Evolutionary conservation across 2,329 filamentous ascomycete genomes (phyloP), one percentile per base, ranked within the genome.

Genomic region (Cladosporium sp.): DNA sequence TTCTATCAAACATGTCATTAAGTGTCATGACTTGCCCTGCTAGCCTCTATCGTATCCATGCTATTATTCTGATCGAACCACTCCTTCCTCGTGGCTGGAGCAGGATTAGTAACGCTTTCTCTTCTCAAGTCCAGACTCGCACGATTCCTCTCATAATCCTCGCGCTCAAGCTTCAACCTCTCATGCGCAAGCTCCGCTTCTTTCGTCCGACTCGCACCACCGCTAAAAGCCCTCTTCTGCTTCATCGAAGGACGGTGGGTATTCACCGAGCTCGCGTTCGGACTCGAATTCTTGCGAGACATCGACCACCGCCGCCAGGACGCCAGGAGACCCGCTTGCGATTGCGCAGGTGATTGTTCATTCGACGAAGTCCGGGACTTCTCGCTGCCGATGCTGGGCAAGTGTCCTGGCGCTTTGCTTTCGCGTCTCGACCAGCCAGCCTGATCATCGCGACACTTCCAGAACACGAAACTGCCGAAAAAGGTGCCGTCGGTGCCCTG

Each of bases 401-500:
- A 20, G 34, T 54, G 30, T n/a, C 51, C 40, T n/a, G 43, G 59
- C 14, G 57, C 56, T 47, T 51, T 58, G 20, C 59, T 61, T 30
- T 36, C 47, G 15, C 51, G 57, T 37, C 60, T 34, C 38, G 25
- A 28, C 54, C 54, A 56, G 8, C 43, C 42, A 4, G 22, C 14
- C 2, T n/a, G n/a, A n/a, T 34, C 20, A 17, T 20, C 52, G 42
- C 7, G 22, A 30, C 28, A 28, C 42, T 56, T 65, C 72, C 73
- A 74, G 58, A 65, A 72, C 42, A 54, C 63, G 63, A 75, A 75
- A 59, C 69, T 71, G 25, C 76, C 75, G 47, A 68, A 65, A 54
- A 79, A 74, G 1, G 73, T 75, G 8, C 76, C 76, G 38, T 78
- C 71, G 15, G 69, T 72, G 17, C 74, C 74, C 0, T 74, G 72